Evolutionary conservation across 106 monocot species (phyloP).

Genomic region (Chionographis japonica): DNA sequence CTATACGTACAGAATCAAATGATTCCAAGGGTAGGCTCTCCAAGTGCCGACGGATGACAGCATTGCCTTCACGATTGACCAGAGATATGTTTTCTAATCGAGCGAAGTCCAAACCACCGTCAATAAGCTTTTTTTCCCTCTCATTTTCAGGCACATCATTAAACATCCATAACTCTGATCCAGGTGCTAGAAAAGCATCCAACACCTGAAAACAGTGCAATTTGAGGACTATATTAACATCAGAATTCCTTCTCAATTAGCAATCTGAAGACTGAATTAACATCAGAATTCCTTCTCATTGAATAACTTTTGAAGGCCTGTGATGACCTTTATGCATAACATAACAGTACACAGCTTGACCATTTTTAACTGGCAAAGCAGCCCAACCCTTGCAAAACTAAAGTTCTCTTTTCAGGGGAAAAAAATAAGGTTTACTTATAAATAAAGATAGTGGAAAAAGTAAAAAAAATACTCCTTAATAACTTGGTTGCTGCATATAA

Average conservation of each 20-base stretch:
- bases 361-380: too few species aligned
- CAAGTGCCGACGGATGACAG: constrained; percentile 58
- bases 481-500: too few species aligned
- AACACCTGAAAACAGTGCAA: constrained; percentile 36
- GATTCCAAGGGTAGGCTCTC: constrained; percentile 63
- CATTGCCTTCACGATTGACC: constrained; percentile 64
- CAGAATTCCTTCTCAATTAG: background rate
- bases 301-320: too few species aligned
- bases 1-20: constrained; percentile 59
- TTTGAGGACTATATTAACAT: constrained; percentile 4
- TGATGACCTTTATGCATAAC: too few species aligned
- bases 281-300: too few species aligned
- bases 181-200: constrained; percentile 66
- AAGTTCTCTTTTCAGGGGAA: too few species aligned
- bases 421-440: too few species aligned
- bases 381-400: too few species aligned
- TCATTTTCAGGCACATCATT: constrained; percentile 71
- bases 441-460: too few species aligned
- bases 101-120: constrained; percentile 49
- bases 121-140: constrained; percentile 49
- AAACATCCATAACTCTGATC: constrained; percentile 70
- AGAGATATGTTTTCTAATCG: constrained; percentile 47
- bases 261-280: background rate
- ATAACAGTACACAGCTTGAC: too few species aligned
- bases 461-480: too few species aligned